Evolutionary conservation across 2,329 filamentous ascomycete genomes (phyloP).

Genomic region (Dichotomopilus funicola): DNA sequence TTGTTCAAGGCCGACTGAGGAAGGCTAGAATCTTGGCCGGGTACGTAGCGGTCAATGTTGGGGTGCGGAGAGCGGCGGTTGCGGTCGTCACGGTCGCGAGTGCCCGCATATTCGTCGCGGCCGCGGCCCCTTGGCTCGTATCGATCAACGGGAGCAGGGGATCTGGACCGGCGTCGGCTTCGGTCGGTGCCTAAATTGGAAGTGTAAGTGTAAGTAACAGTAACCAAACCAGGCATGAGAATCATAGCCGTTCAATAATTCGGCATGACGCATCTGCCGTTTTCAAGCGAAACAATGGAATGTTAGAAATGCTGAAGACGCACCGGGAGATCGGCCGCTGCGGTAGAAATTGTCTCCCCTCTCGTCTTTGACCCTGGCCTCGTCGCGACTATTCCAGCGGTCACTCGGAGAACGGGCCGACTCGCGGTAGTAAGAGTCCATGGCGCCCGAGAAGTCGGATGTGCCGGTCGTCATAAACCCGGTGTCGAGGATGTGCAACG

Average conservation of each 20-base stretch:
- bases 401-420: conserved; percentile 48
- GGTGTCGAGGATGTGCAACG: not conserved
- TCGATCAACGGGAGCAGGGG: conserved; percentile 63
- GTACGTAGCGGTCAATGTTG: conserved; percentile 80
- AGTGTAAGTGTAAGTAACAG: conserved; percentile 11
- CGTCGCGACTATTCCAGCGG: conserved; percentile 48
- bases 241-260: not conserved
- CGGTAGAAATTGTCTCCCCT: conserved; percentile 56
- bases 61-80: conserved; percentile 57
- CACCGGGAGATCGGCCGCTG: conserved; percentile 61
- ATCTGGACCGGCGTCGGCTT: conserved; percentile 58
- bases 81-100: conserved; percentile 38
- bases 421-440: conserved; percentile 54
- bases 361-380: conserved; percentile 45
- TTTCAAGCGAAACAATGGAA: not conserved
- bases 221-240: not conserved
- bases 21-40: conserved; percentile 55
- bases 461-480: not conserved
- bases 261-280: not conserved
- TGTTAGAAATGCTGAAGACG: conserved; percentile 29
- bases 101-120: conserved; percentile 59
- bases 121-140: conserved; percentile 64
- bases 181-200: conserved; percentile 46
- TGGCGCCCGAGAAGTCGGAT: conserved; percentile 22
- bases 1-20: conserved; percentile 47